Percentiles rank a stretch among this genome's conserved stretches.
Conservation (phyloP, 163 green algal species). For the Chloromonas sp. region DNA sequence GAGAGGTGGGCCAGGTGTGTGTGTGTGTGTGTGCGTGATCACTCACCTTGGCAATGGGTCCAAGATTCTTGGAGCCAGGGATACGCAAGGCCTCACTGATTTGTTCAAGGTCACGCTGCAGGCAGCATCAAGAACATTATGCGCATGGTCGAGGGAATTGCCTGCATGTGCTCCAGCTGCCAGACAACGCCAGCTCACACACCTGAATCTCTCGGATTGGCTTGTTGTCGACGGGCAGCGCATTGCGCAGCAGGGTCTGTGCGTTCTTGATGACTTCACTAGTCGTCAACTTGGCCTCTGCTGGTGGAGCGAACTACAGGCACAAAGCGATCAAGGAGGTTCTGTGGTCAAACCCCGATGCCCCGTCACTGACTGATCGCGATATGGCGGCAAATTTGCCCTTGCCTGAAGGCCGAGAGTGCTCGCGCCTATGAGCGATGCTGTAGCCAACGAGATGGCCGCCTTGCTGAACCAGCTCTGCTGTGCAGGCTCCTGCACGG, state of each 20-base stretch:
- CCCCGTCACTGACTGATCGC: neutral
- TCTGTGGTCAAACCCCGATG: neutral
- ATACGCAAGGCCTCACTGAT: slow-evolving; percentile 79
- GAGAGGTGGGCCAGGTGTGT: no score
- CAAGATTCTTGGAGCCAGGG: slow-evolving; percentile 77
- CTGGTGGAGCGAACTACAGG: slow-evolving; percentile 35
- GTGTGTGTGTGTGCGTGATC: no score
- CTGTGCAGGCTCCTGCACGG: neutral
- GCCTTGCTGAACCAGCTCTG: slow-evolving; percentile 10
- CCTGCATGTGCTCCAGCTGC: neutral
- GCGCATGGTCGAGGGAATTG: neutral
- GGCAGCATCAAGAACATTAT: neutral
- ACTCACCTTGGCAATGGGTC: slow-evolving; percentile 59
- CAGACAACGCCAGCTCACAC: slow-evolving; percentile 1
- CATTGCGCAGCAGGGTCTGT: slow-evolving; percentile 83
- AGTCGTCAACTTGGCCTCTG: slow-evolving; percentile 44
- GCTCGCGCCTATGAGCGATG: slow-evolving; percentile 15
- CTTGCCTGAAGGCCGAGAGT: slow-evolving; percentile 13
- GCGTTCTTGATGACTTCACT: slow-evolving; percentile 89
- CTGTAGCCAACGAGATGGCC: slow-evolving; percentile 18
- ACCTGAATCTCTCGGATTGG: slow-evolving; percentile 83
- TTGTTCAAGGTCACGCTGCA: slow-evolving; percentile 68
- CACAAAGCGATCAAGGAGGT: neutral
- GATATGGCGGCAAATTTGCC: neutral
- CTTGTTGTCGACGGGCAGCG: slow-evolving; percentile 93